Base-by-base conservation (phyloP, 2,329 filamentous ascomycete species). In the Aspergillus niger region DNA sequence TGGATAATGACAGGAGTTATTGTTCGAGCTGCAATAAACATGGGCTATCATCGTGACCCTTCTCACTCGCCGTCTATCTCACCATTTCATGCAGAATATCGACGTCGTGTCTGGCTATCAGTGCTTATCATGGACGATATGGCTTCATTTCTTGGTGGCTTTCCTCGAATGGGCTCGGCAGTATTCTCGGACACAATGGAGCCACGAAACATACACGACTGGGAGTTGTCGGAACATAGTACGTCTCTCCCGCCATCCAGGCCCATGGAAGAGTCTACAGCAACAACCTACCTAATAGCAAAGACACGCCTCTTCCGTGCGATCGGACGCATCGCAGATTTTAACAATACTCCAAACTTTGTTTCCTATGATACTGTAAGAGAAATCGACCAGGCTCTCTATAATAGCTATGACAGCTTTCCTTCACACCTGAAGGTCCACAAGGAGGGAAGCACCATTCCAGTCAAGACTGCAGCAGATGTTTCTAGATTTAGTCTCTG, bases 1-100 rank as follows among this genome's bases (percentile, higher is more conserved):
- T 63, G 61, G 61, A 60, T 63, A 11, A 60, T 63, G 58, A 60
- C 58, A 0, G 58, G 58, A 1, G 58, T 63, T 5, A 50, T 63
- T 13, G 55, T 63, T 7, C 54, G 58, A 3, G 55, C 58, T 3
- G 61, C 61, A 5, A 59, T 63, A 6, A 60, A 58, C 32, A 63
- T 63, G 61, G 61, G 61, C 11, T 63, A 63, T 10, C 61, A 60
- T 22, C 55, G 61, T 5, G 61, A 63, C 22, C 58, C 58, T 13
- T 32, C 30, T 2, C 58, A 63, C 3, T 60, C 43, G 1, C 36
- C 61, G 1, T 39, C 28, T 2, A 30, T 63, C 3, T 20, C 58
- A 1, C 22, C 24, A 1, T 7, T 60, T 5, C 28, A 63, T 15
- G 55, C 43, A 4, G 61, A 63, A 38, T 60, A 55, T 22, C 51